Evolutionary conservation across 2,329 filamentous ascomycete genomes (phyloP), one percentile per base, ranked within the genome.

Genomic region (Pseudogymnoascus verrucosus): DNA sequence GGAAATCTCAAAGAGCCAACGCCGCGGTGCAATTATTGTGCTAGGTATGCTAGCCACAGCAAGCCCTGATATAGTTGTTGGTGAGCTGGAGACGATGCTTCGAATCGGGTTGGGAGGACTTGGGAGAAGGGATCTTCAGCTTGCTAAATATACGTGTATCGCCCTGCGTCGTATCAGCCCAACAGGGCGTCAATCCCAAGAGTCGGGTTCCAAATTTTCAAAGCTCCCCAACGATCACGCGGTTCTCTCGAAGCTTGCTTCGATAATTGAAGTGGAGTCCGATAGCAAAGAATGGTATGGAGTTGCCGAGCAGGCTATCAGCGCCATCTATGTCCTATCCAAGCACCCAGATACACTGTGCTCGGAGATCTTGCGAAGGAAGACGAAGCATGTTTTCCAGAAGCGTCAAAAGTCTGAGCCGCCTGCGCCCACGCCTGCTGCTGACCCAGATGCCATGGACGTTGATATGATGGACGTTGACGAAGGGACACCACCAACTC

Each of bases 271-370:
- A 68, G 86, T 97, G 4, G 83, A 87, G 5, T 93, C 91, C 0
- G 88, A 96, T 65, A 96, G 88, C 78, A 95, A 96, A 73, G 95
- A 99, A 74, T 99, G 95, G 90, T 93, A 90, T 70, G 95, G 95
- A 3, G 88, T 98, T 47, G 93, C 95, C 19, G 96, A 99, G 74
- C 95, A 99, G 76, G 93, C 95, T 7, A 91, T 99, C 73, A 90
- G 90, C 68, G 95, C 95, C 59, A 97, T 99, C 60, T 99, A 99
- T 71, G 87, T 91, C 28, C 81, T 99, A 14, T 92, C 95, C 1
- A 96, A 95, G 74, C 93, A 98, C 73, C 95, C 95, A 0, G 95
- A 99, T 73, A 89, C 89, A 2, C 82, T 99, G 5, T 98, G 93
- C 75, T 96, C 95, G 0, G 91, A 96, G 64, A 89, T 98, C 12